Evolutionary conservation across 352 stramenopile genomes (phyloP).

Genomic region (Pythium grandisporangium): DNA sequence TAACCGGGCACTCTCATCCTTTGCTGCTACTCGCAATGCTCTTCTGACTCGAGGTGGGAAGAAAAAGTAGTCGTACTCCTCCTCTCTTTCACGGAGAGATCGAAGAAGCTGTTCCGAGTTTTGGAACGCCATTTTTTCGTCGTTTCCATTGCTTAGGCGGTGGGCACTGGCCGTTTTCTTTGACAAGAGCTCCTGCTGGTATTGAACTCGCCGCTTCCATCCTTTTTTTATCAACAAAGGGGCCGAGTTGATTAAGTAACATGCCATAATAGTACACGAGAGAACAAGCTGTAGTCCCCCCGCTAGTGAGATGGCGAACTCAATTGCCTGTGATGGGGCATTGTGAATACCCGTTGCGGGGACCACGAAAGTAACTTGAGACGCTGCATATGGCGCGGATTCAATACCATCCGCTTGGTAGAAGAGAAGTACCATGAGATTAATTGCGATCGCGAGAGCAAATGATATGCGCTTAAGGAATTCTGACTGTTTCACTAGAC

Average conservation of each 20-base stretch:
- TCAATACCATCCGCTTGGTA: conserved; percentile 43
- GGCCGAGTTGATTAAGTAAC: conserved; percentile 57
- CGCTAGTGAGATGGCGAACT: conserved; percentile 24
- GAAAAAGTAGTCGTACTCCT: conserved; percentile 59
- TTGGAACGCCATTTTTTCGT: conserved; percentile 47
- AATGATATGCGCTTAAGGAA: conserved; percentile 49
- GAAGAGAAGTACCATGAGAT: conserved; percentile 49
- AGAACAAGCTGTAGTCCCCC: conserved; percentile 44
- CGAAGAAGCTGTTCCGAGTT: conserved; percentile 54
- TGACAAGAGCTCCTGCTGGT: conserved; percentile 23
- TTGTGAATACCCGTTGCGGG: not conserved
- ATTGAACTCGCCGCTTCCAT: conserved; percentile 45
- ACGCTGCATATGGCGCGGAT: conserved; percentile 37
- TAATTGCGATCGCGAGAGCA: conserved; percentile 35
- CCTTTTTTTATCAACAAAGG: conserved; percentile 60
- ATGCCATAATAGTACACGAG: conserved; percentile 35
- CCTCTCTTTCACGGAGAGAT: conserved; percentile 41
- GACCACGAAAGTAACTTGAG: conserved; percentile 23
- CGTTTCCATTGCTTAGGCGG: conserved; percentile 10
- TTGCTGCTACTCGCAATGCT: no score
- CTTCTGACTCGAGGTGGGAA: conserved; percentile 13
- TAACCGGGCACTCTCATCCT: no score
- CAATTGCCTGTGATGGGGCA: conserved; percentile 20
- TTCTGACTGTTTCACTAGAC: conserved; percentile 28
- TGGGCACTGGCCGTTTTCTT: conserved; percentile 32